Base-by-base conservation (phyloP, 164 flowering plant genomes). In the Stephania japonica region DNA sequence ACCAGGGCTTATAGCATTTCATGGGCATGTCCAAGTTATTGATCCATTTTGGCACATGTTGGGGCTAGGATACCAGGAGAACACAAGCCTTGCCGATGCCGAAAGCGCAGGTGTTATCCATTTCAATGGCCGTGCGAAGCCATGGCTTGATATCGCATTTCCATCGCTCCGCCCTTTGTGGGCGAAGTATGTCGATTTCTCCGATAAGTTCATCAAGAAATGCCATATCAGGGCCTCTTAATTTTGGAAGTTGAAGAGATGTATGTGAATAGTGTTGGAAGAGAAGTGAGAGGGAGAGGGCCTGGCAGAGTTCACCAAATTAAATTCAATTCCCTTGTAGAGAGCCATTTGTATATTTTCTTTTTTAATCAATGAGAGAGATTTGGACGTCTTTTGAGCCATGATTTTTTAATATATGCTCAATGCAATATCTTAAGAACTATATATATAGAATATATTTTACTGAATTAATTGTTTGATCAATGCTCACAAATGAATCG, bases 11-110 rank as follows among this genome's bases (percentile, higher is more conserved):
- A 96, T 93, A 72, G 99, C 99, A 18, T 96, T 96, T 80, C 93
- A 89, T 68, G 95, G 97, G 11, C 94, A 96, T 63, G 94, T 93
- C 32, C 91, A 89, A 32, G 59, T 75, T 1, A 92, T 96, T n/a
- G 90, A 89, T 80, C 93, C 97, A 1, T 91, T 87, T 72, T 96
- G 99, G 99, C 99, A 93, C 80, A 93, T 90, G 98, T 77, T 96
- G 75, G 98, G 99, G 5, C 86, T 96, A 4, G 99, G 98, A 1
- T 96, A 96, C 82, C 99, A 96, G 68, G 94, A 90, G 0, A 91
- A 89, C 64, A 96, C 98, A 12, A 91, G 83, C 32, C 70, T 86
- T 19, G 84, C 76, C 2, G 94, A 87, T 67, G 99, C 91, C 62
- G 73, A 87, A 78, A 88, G 49, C 32, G 97, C 98, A 7, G 99